Conservation (phyloP, 371 early-diverging fungal species). For the Mucor piriformis region DNA sequence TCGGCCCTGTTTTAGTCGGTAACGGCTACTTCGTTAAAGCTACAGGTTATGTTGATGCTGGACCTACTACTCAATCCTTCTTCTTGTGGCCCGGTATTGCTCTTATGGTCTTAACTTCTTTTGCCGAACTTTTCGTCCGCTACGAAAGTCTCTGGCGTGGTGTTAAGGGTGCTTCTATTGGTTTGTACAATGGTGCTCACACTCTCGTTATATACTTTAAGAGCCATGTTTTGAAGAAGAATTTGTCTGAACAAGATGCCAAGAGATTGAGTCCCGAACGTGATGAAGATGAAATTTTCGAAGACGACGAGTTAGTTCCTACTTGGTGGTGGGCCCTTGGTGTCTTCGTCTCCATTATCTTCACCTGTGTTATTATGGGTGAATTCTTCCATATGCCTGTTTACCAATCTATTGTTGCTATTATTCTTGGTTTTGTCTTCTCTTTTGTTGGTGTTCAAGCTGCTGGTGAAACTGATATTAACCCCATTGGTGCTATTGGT, state of each 20-base stretch:
- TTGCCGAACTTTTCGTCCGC: slow-evolving; percentile 63
- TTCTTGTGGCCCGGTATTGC: slow-evolving; percentile 79
- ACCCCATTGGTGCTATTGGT: slow-evolving; percentile 63
- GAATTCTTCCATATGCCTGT: slow-evolving; percentile 62
- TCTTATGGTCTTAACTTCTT: slow-evolving; percentile 66
- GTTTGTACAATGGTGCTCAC: slow-evolving; percentile 3
- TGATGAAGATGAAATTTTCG: slow-evolving; percentile 37
- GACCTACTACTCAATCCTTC: slow-evolving; percentile 55
- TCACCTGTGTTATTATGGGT: slow-evolving; percentile 62
- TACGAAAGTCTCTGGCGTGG: slow-evolving; percentile 62
- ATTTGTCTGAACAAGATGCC: slow-evolving; percentile 3
- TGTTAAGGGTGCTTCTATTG: slow-evolving; percentile 46
- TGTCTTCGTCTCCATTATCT: slow-evolving; percentile 55
- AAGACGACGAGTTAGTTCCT: slow-evolving; percentile 54
- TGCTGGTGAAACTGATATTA: slow-evolving; percentile 71
- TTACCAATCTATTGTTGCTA: slow-evolving; percentile 60
- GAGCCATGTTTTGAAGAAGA: slow-evolving; percentile 7
- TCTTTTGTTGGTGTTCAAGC: slow-evolving; percentile 74
- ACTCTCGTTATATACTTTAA: slow-evolving; percentile 2
- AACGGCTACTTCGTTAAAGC: slow-evolving; percentile 42
- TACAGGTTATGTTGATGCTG: slow-evolving; percentile 37
- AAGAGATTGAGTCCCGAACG: background rate
- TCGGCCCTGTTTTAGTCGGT: slow-evolving; percentile 46
- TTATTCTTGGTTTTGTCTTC: slow-evolving; percentile 68
- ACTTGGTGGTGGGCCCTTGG: slow-evolving; percentile 65